A percentile compares a stretch with the other conserved stretches of the same genome.
phyloP scores from a whole-genome alignment of 1,284 basidiomycete genomes.

The Apiotrichum porosum region DNA sequence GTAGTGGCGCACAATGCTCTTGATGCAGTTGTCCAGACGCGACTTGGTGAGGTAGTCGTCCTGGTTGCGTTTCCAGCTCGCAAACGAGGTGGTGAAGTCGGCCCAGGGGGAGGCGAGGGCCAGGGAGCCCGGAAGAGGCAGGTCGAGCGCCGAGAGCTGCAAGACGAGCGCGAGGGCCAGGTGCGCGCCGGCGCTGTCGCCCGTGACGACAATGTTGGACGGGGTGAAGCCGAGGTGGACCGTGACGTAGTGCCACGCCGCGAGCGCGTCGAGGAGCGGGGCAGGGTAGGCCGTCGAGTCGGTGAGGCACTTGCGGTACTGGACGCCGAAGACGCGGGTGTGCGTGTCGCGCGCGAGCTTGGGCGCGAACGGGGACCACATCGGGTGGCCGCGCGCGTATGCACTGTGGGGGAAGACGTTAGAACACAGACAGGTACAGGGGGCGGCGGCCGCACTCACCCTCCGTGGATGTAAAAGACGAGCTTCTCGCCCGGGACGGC shows the following conservation, averaged over 20 bases:
- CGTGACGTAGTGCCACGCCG: slow-evolving; percentile 59
- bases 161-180: slow-evolving; percentile 52
- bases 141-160: slow-evolving; percentile 20
- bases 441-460: no score
- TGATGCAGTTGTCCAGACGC: slow-evolving; percentile 4
- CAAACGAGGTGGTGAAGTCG: slow-evolving; percentile 48
- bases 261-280: slow-evolving; percentile 57
- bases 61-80: slow-evolving; percentile 5
- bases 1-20: slow-evolving; percentile 19
- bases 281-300: slow-evolving; percentile 53
- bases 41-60: slow-evolving; percentile 15
- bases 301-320: slow-evolving; percentile 22
- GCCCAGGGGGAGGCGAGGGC: slow-evolving; percentile 58
- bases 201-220: slow-evolving; percentile 57
- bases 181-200: slow-evolving; percentile 65
- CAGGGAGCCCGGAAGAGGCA: slow-evolving; percentile 52
- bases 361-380: slow-evolving; percentile 17
- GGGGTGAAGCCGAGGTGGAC: slow-evolving; percentile 48
- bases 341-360: slow-evolving; percentile 12
- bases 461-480: slow-evolving; percentile 27
- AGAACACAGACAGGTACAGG: neutral
- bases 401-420: slow-evolving; percentile 7
- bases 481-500: slow-evolving; percentile 18
- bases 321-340: slow-evolving; percentile 15
- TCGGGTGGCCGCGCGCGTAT: slow-evolving; percentile 25